Evolutionary conservation across 768 basidiomycete species (phyloP), one percentile per base, ranked within the genome.

Genomic region (Coprinopsis sp.): DNA sequence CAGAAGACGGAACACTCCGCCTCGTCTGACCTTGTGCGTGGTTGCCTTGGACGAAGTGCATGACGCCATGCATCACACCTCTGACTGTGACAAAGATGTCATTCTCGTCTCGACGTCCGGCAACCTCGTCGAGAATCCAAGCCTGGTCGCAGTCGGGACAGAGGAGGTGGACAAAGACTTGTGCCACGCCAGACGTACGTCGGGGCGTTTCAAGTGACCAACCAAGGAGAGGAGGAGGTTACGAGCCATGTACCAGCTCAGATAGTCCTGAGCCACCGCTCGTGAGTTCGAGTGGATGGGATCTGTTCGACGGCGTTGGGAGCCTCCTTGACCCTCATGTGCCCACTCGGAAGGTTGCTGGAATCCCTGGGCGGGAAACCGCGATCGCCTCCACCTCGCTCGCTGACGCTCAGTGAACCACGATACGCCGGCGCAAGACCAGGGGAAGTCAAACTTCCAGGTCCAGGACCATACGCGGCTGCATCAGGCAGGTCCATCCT

Each of bases 181-280:
- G 48, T 91, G 72, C 93, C 93, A 97, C 0, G 93, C 93, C 18
- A 95, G 74, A 21, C 87, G 85, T 8, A 97, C 69, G 61, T 97
- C 93, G 1, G 91, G 90, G 3, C 93, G 87, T 59, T 94, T 95
- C 92, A 97, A 93, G 16, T 89, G 76, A 1, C 92, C 91, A 14
- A 95, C 27, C 29, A 68, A 66, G 33, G 64, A 70, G 22, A 94
- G 74, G 14, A 82, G 56, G 71, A 70, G 0, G 94, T 93, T 1
- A 94, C 79, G 72, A 76, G 84, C 64, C 78, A 92, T 0, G 93
- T 94, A 4, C 73, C 68, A 0, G 64, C 44, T 90, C 88, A 90
- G 6, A 92, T 90, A 11, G 91, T 69, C 51, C 75, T 73, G 1
- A 97, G 72, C 93, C 93, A 97, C 68, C 79, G 79, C 29, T 89